phyloP scores from a whole-genome alignment of 1,284 basidiomycete species.

The Melampsora larici-populina region DNA sequence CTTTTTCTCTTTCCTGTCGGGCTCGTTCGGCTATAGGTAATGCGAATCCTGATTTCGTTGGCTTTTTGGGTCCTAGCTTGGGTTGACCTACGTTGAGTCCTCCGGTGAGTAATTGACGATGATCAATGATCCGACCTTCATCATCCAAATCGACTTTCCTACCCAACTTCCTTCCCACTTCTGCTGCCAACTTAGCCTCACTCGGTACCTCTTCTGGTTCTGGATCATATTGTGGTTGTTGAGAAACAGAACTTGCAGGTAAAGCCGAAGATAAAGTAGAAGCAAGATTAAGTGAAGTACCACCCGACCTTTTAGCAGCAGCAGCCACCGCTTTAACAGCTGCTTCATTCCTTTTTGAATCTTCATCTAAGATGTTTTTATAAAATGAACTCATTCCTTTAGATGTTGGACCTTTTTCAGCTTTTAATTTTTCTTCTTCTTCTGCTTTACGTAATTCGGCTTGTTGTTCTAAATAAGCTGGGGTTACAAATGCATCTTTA shows the following conservation, averaged over 20 bases:
- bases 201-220: constrained; percentile 64
- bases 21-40: constrained; percentile 35
- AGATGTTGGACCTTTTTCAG: constrained; percentile 64
- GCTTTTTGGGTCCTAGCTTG: constrained; percentile 31
- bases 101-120: constrained; percentile 81
- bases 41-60: constrained; percentile 35
- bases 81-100: constrained; percentile 72
- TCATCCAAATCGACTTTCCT: constrained; percentile 94
- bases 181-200: constrained; percentile 67
- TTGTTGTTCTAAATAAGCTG: constrained; percentile 95
- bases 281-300: constrained; percentile 21
- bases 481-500: constrained; percentile 95
- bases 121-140: constrained; percentile 94
- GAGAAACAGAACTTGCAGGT: background rate
- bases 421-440: constrained; percentile 74
- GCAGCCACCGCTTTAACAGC: constrained; percentile 46
- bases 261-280: background rate
- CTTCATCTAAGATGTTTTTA: constrained; percentile 49
- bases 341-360: constrained; percentile 47
- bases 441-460: constrained; percentile 84
- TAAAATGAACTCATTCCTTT: constrained; percentile 48
- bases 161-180: constrained; percentile 66
- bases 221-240: constrained; percentile 57
- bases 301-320: background rate
- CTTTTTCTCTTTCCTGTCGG: constrained; percentile 19